phyloP scores from a whole-genome alignment of 139 green algal species.

The Microglena sp. region DNA sequence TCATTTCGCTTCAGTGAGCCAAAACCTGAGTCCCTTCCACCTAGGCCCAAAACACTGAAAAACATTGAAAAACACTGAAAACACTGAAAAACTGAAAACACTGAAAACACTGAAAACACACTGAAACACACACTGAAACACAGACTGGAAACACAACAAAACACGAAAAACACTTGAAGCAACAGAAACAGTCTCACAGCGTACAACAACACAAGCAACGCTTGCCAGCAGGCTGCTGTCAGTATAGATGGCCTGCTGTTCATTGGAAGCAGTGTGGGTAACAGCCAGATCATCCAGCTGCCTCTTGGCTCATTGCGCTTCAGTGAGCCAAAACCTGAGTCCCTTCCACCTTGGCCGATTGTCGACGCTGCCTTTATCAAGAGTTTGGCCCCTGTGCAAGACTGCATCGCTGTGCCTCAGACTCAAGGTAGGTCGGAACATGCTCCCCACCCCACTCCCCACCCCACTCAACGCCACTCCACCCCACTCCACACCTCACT shows the following conservation, averaged over 20 bases:
- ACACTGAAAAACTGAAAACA: neutral
- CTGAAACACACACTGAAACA: neutral
- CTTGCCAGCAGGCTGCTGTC: neutral
- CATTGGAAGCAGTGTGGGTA: neutral
- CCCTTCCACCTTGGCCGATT: conserved; percentile 9
- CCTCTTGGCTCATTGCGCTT: neutral
- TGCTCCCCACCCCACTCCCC: no score
- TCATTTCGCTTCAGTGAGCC: neutral
- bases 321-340: neutral
- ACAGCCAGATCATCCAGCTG: neutral
- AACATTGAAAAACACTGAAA: no score
- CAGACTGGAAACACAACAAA: neutral
- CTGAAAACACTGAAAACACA: neutral
- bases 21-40: neutral
- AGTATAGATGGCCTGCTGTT: neutral
- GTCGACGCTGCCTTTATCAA: conserved; percentile 19
- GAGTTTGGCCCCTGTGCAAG: conserved; percentile 26
- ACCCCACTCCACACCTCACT: no score
- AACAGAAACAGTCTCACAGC: no score
- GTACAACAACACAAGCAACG: neutral
- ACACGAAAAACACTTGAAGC: no score
- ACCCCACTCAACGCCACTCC: no score
- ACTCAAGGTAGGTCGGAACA: conserved; percentile 6
- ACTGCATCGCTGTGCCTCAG: conserved; percentile 17
- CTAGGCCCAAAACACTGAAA: no score